These are phyloP conservation scores for Garcia nutans DNA, from an alignment of 345 rosid genomes.

Conservation along the genomic window DNA sequence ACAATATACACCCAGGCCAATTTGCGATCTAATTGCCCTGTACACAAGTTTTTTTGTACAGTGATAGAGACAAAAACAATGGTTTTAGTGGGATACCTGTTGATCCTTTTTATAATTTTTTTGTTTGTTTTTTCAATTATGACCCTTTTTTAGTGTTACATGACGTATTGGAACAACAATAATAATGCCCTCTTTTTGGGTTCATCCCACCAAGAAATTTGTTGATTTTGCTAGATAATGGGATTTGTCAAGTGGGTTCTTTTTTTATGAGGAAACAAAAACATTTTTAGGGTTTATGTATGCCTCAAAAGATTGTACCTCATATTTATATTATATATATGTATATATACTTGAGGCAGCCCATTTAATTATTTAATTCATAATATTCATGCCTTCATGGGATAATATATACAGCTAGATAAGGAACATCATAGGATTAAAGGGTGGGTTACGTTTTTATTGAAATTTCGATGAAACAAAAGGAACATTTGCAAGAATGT, in stretches of 20 bases:
- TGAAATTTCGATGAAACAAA: not conserved
- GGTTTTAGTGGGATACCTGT: conserved; percentile 26
- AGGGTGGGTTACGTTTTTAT: not conserved
- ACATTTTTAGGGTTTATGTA: not conserved
- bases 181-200: not conserved
- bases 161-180: conserved; percentile 22
- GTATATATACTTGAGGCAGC: not conserved
- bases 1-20: not conserved
- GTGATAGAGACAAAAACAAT: conserved; percentile 13
- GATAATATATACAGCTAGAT: not conserved
- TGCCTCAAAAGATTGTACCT: conserved; percentile 1
- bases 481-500: not conserved
- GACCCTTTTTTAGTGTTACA: conserved; percentile 13
- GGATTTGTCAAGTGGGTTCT: not conserved
- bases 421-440: not conserved
- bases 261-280: not conserved
- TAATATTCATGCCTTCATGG: no score
- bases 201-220: conserved; percentile 15
- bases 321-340: no score
- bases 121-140: not conserved
- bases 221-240: not conserved
- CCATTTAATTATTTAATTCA: not conserved
- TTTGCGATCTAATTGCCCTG: conserved; percentile 6
- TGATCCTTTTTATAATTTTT: not conserved
- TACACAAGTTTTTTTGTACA: conserved; percentile 19